These are phyloP conservation scores for Tylopilus rubrobrunneus DNA, from an alignment of 768 basidiomycete species.

Conservation along the genomic window DNA sequence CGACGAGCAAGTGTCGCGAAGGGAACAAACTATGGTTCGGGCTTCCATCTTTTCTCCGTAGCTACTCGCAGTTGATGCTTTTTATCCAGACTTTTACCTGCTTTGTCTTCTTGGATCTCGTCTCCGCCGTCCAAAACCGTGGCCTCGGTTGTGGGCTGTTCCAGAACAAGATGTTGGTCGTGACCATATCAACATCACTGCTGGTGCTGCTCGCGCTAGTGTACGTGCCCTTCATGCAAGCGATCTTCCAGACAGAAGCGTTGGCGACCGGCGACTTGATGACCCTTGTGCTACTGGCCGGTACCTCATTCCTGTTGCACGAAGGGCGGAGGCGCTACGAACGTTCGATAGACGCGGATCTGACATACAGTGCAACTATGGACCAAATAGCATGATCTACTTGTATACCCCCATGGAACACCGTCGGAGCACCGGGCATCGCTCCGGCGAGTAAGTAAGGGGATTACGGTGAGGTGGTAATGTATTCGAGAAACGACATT, in stretches of 20 bases:
- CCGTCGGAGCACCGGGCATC: neutral
- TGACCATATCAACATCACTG: constrained; percentile 85
- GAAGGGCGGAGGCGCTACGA: constrained; percentile 80
- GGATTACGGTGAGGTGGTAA: neutral
- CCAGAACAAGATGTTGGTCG: constrained; percentile 86
- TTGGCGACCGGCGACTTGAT: constrained; percentile 64
- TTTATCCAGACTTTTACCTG: constrained; percentile 77
- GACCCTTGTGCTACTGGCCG: constrained; percentile 66
- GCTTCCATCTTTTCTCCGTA: neutral
- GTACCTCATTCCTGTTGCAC: constrained; percentile 63
- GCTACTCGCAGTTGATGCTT: neutral
- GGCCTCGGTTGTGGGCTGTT: constrained; percentile 80
- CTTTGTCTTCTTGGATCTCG: constrained; percentile 96
- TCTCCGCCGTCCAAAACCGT: constrained; percentile 92
- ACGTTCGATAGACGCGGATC: constrained; percentile 52
- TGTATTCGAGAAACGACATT: constrained; percentile 3
- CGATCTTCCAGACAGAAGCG: constrained; percentile 90
- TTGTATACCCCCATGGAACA: neutral
- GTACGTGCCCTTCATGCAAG: constrained; percentile 89
- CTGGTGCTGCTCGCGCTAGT: constrained; percentile 80
- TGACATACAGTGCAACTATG: constrained; percentile 46
- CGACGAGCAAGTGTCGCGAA: constrained; percentile 76
- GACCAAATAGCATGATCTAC: constrained; percentile 56
- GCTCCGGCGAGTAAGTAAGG: neutral
- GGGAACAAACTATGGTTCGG: constrained; percentile 96